Evolutionary conservation across 495 filamentous ascomycete species (phyloP).

Genomic region (Letharia columbiana): DNA sequence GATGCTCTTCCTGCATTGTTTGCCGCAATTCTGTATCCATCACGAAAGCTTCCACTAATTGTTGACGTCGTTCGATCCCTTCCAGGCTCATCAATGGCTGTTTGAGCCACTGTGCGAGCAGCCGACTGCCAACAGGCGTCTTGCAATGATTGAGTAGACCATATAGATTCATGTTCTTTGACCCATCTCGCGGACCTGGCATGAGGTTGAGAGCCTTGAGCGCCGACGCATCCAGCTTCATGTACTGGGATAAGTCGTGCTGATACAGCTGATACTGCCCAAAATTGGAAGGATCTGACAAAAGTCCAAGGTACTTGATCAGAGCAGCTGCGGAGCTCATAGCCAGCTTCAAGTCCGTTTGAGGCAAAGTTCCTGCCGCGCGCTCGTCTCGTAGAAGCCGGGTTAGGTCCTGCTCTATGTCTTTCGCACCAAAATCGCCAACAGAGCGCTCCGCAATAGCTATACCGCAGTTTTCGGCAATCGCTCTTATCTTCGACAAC

Average conservation of each 20-base stretch:
- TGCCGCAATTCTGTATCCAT: conserved; percentile 89
- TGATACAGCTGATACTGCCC: conserved; percentile 96
- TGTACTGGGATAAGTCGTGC: conserved; percentile 93
- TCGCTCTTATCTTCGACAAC: conserved; percentile 73
- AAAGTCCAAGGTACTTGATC: conserved; percentile 88
- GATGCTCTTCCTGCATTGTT: conserved; percentile 95
- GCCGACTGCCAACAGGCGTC: conserved; percentile 81
- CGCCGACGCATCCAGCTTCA: conserved; percentile 96
- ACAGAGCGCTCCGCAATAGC: conserved; percentile 70
- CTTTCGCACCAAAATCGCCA: conserved; percentile 75
- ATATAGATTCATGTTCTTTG: conserved; percentile 96
- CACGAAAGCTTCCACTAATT: conserved; percentile 91
- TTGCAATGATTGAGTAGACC: conserved; percentile 97
- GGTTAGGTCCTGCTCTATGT: conserved; percentile 93
- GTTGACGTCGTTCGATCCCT: conserved; percentile 86
- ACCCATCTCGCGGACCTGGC: conserved; percentile 87
- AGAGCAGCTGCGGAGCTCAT: conserved; percentile 92
- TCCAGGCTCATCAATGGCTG: conserved; percentile 88
- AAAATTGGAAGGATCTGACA: conserved; percentile 89
- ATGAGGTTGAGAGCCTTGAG: conserved; percentile 92
- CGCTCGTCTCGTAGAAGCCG: conserved; percentile 79
- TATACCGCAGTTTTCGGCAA: conserved; percentile 86
- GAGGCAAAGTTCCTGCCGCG: conserved; percentile 65
- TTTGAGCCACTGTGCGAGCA: conserved; percentile 95
- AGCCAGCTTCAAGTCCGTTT: conserved; percentile 90